Percentiles rank a stretch among this genome's conserved stretches.
These are phyloP conservation scores for Suillus alpinus DNA, from an alignment of 768 basidiomycete genomes.

Conservation along the genomic window DNA sequence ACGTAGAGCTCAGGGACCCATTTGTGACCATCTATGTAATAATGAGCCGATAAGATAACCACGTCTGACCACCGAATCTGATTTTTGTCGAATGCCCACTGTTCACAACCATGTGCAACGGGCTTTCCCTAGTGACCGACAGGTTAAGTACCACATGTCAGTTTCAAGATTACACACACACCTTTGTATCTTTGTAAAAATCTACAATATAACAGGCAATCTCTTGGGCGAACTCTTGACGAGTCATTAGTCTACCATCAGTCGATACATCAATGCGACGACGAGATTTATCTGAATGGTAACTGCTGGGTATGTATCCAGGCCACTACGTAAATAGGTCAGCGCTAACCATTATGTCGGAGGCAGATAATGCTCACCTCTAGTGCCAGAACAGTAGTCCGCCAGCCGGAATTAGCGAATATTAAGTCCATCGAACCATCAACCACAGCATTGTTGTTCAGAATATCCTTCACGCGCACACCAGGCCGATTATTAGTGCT, in stretches of 20 bases:
- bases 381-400: conserved; percentile 17
- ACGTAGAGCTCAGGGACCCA: conserved; percentile 31
- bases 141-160: neutral
- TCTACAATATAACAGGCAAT: neutral
- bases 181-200: neutral
- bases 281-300: conserved; percentile 7
- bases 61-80: conserved; percentile 17
- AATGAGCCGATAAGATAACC: conserved; percentile 21
- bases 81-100: conserved; percentile 18
- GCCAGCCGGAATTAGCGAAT: conserved; percentile 18
- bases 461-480: conserved; percentile 16
- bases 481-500: conserved; percentile 18
- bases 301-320: conserved; percentile 10
- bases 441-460: conserved; percentile 5
- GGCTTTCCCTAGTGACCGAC: neutral
- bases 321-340: conserved; percentile 18
- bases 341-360: neutral
- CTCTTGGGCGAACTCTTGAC: conserved; percentile 14
- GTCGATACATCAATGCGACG: conserved; percentile 13
- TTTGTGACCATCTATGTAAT: conserved; percentile 17
- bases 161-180: neutral
- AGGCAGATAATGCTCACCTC: conserved; percentile 11
- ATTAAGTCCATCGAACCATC: conserved; percentile 19
- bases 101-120: conserved; percentile 11
- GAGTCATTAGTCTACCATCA: conserved; percentile 14